Evolutionary conservation across 2,329 filamentous ascomycete species (phyloP), one percentile per base, ranked within the genome.

Genomic region (Arthroderma sp.): DNA sequence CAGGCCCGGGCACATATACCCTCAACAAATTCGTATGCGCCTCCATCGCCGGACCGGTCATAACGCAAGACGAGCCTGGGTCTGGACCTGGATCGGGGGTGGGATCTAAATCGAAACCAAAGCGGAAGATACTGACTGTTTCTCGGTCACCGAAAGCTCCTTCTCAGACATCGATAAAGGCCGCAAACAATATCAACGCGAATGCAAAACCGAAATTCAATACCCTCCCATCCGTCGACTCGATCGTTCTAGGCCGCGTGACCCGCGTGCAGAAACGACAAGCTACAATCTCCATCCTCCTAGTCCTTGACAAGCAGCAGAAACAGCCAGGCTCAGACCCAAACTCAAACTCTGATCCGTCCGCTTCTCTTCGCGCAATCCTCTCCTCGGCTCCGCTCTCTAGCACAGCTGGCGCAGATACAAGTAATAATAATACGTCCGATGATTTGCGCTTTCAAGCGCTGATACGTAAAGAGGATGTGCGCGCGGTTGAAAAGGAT

Each of bases 401-500:
- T 27, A 36, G 34, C 38, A 43, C 40, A 11, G 45, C 42, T 4
- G 43, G 42, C 8, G 36, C 44, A 3, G 45, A 47, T 33, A 41
- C 47, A 30, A 58, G 62, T 7, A 65, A 65, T 44, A 65, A 65
- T 46, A 62, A 58, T 42, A 68, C 54, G 42, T 58, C 83, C 53
- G 83, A 86, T 42, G 82, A 87, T 54, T 53, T 69, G 7, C 66
- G 67, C 34, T 93, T 88, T 75, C 82, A 86, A 65, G 87, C 84
- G 4, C 69, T 93, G 50, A 87, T 94, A 48, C 76, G 87, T 11
- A 78, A 82, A 50, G 89, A 96, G 67, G 91, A 98, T 60, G 86
- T 98, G 31, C 75, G 91, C 45, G 86, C 87, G 3, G 94, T 91
- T 11, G 91, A 98, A 68, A 94, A 95, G 68, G 91, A 96, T 61